Percentiles rank a stretch among this genome's conserved stretches.
Conservation (phyloP, 768 basidiomycete species). For the Trametes elegans region DNA sequence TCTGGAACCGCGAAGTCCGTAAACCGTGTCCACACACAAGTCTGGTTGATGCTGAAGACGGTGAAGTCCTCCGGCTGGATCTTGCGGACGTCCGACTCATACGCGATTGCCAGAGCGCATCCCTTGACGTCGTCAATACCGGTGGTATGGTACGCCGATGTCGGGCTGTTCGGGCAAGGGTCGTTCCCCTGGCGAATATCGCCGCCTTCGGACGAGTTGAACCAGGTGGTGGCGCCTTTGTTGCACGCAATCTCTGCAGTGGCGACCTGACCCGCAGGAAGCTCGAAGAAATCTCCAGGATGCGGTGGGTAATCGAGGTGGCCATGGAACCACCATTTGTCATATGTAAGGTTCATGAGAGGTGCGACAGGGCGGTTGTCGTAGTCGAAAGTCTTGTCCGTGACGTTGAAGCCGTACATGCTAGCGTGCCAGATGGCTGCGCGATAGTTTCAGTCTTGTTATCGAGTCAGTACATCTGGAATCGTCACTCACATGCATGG, state of each 20-base stretch:
- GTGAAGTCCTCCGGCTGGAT: slow-evolving; percentile 70
- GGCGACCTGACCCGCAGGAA: slow-evolving; percentile 55
- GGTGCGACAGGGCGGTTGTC: slow-evolving; percentile 62
- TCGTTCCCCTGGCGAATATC: slow-evolving; percentile 52
- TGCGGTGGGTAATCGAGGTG: slow-evolving; percentile 60
- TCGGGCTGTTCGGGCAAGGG: slow-evolving; percentile 45
- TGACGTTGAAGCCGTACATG: slow-evolving; percentile 72
- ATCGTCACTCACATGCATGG: slow-evolving; percentile 6
- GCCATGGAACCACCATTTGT: slow-evolving; percentile 60
- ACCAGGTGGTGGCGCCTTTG: slow-evolving; percentile 61
- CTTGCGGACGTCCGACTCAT: slow-evolving; percentile 55
- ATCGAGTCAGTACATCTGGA: not conserved
- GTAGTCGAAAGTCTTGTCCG: slow-evolving; percentile 48
- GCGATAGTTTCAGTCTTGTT: not conserved
- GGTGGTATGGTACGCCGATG: slow-evolving; percentile 50
- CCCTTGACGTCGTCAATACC: slow-evolving; percentile 54
- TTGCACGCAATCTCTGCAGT: slow-evolving; percentile 56
- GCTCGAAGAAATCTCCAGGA: slow-evolving; percentile 51
- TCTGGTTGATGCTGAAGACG: slow-evolving; percentile 73
- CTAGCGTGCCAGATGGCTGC: slow-evolving; percentile 52
- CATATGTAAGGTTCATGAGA: slow-evolving; percentile 37
- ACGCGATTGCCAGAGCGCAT: slow-evolving; percentile 71
- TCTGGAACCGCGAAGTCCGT: slow-evolving; percentile 68
- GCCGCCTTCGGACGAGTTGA: slow-evolving; percentile 49
- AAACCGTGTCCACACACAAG: slow-evolving; percentile 69